Evolutionary conservation across 305 asterid genomes (phyloP), one percentile per base, ranked within the genome.

Genomic region (Ilex paraguariensis): DNA sequence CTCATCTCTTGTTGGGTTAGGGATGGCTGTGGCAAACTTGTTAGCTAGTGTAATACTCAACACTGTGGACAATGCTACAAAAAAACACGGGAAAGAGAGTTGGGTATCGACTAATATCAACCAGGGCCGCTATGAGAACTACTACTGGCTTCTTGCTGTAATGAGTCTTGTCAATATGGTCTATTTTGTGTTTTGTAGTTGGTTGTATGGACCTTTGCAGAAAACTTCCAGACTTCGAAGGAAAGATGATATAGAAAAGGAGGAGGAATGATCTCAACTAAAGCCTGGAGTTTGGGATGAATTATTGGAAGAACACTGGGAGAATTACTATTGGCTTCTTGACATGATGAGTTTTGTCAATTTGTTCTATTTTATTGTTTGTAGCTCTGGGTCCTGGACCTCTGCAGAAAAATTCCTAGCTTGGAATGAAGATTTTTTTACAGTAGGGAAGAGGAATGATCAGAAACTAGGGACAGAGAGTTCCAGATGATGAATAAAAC

Each of bases 61-160:
- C 57, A 61, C 30, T 8, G 77, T 82, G 10, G 81, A 84, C 11
- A 16, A 10, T 14, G 8, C 75, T n/a, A 78, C 88, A 2, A 75
- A 55, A 39, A 45, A 56, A 0, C 73, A 76, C 31, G 95, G 88
- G 48, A 42, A 63, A 0, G 84, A 80, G 59, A 80, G 88, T 64
- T 86, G 95, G 91, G 75, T 80, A 33, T 76, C 88, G 14, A 78
- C 63, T 61, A 60, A 86, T 28, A 78, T 86, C 12, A 75, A 84
- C 36, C 67, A 74, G 85, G 95, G 88, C 0, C 95, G 63, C n/a
- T 86, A 76, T 44, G 91, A 86, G 31, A 79, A 79, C 31, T 86
- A 86, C 50, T 86, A 79, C 67, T 72, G 80, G 82, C 70, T 86
- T 69, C 95, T 86, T 68, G 91, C 82, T 7, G 79, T 84, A 3